Evolutionary conservation across 768 basidiomycete species (phyloP).

Genomic region (Nidularia sp.): DNA sequence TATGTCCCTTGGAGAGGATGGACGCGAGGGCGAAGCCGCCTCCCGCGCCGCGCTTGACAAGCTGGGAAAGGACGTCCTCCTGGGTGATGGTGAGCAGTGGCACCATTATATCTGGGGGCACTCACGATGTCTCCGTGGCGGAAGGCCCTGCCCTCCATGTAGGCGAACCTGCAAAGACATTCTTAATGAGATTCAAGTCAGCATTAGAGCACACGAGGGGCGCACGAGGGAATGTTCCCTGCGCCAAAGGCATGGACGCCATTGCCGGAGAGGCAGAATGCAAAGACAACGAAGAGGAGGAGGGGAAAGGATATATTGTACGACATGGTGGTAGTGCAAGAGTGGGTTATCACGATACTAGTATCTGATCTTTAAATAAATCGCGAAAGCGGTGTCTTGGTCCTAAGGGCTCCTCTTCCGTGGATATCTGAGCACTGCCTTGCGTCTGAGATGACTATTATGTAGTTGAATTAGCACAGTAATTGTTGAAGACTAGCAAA

Average conservation of each 20-base stretch:
- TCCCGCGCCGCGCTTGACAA: constrained; percentile 52
- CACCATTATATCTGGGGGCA: neutral
- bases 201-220: no score
- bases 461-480: no score
- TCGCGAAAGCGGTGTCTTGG: no score
- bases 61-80: constrained; percentile 67
- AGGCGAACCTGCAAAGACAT: constrained; percentile 69
- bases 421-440: no score
- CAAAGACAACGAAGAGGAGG: constrained; percentile 44
- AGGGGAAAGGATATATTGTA: constrained; percentile 35
- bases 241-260: constrained; percentile 75
- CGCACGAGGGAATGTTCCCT: constrained; percentile 80
- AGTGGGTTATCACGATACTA: no score
- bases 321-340: constrained; percentile 24
- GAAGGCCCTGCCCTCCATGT: constrained; percentile 82
- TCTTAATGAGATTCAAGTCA: no score
- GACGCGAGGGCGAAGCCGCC: constrained; percentile 56
- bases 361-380: no score
- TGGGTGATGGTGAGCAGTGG: constrained; percentile 19
- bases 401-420: no score
- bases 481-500: no score
- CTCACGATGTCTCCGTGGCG: constrained; percentile 87
- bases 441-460: no score
- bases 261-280: constrained; percentile 52
- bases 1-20: constrained; percentile 56